A percentile compares a stretch with the other conserved stretches of the same genome.
Evolutionary conservation across 2,329 filamentous ascomycete species (phyloP).

Genomic region (Arthrobotrys musiformis): DNA sequence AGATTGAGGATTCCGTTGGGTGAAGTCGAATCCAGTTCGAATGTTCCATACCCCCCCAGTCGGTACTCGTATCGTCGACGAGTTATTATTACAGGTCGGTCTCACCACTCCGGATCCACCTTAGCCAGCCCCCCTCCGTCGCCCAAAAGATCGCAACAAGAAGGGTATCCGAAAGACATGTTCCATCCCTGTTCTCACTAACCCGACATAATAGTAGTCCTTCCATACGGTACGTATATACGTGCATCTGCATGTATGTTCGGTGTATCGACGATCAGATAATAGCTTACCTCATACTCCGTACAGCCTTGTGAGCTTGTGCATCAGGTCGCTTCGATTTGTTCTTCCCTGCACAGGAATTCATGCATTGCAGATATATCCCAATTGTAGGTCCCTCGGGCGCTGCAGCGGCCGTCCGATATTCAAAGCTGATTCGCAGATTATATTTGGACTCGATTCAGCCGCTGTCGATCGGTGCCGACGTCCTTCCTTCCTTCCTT

Average conservation of each 20-base stretch:
- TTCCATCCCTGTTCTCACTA: not conserved
- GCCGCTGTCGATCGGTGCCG: slow-evolving; percentile 15
- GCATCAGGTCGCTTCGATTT: slow-evolving; percentile 49
- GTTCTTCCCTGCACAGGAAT: not conserved
- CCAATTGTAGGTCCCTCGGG: not conserved
- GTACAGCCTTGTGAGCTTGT: slow-evolving; percentile 28
- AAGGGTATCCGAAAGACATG: not conserved
- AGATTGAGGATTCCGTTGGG: not conserved
- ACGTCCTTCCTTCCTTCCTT: not conserved
- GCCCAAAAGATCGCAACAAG: not conserved
- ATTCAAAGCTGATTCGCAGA: slow-evolving; percentile 25
- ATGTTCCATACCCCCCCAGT: not conserved
- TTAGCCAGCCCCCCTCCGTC: not conserved
- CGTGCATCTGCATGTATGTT: too few relatives aligned
- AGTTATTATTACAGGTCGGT: not conserved
- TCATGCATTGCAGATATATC: slow-evolving; percentile 19
- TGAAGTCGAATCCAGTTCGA: not conserved
- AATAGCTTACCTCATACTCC: not conserved
- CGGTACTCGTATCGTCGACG: not conserved
- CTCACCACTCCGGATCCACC: slow-evolving; percentile 4
- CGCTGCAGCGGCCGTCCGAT: slow-evolving; percentile 25
- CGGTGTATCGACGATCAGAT: not conserved
- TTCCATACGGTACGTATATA: too few relatives aligned
- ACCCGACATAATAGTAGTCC: not conserved
- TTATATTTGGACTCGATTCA: slow-evolving; percentile 48